Evolutionary conservation across 148 eudicot species (phyloP), one percentile per base, ranked within the genome.

Genomic region (Vaccinium darrowii): DNA sequence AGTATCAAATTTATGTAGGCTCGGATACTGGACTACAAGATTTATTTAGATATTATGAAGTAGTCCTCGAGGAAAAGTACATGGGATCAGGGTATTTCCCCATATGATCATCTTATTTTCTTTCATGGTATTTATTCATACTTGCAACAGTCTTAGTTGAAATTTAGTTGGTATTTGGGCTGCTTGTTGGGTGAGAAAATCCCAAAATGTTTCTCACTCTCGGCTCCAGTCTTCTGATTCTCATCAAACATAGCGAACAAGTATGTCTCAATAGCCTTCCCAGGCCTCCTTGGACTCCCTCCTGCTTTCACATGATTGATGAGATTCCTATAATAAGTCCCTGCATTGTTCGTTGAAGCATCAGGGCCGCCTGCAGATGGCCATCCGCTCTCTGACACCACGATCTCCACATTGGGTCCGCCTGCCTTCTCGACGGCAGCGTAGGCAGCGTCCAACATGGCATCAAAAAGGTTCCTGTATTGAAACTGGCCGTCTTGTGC

Each of bases 341-440:
- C n/a, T 7, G 82, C 82, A 54, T 79, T 53, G 7, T 57, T 8
- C 21, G 11, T 0, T 0, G 33, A 19, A 54, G 82, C 53, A 10
- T 25, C 82, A 15, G 4, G 0, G 0, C n/a, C 47, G n/a, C 69
- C 82, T 0, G 1, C 47, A 19, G 82, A 52, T 1, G 82, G 65
- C 82, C 82, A 79, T 19, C 69, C 69, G 36, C 47, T 79, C 82
- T 57, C 69, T n/a, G 82, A 79, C 43, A 79, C 82, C 12, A 57
- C 51, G 16, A 79, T 27, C 6, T 57, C 23, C 51, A 79, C 39
- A 0, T 27, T 13, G 74, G 73, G 74, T 10, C 74, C 18, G 1
- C 39, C 39, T 0, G 7, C 74, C 74, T 69, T 69, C 74, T 69
- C 39, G 1, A 27, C 16, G 2, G 74, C 74, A 23, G 7, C 23